These are phyloP conservation scores for Vanilla planifolia DNA, from an alignment of 106 monocot species.

Conservation along the genomic window DNA sequence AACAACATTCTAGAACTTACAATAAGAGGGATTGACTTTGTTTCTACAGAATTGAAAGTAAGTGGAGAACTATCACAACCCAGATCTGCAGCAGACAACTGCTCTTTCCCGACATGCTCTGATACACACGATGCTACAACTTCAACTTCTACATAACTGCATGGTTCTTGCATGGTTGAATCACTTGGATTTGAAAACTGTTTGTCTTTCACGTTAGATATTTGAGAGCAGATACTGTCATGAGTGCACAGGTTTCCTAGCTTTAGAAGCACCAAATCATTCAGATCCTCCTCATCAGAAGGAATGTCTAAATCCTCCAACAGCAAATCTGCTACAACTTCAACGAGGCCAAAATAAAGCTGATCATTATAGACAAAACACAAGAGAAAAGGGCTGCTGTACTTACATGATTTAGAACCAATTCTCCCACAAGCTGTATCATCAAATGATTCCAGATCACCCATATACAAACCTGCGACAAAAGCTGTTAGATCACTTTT, in stretches of 20 bases:
- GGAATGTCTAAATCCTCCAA: neutral
- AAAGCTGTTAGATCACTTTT: constrained; percentile 1
- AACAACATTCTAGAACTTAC: neutral
- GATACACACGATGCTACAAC: neutral
- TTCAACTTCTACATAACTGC: neutral
- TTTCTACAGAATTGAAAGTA: neutral
- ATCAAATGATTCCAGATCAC: neutral
- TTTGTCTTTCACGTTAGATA: neutral
- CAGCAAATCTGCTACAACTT: neutral
- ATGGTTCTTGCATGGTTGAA: neutral
- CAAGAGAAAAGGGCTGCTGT: neutral
- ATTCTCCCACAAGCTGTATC: neutral
- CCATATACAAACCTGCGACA: neutral
- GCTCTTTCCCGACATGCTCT: neutral
- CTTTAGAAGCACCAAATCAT: neutral
- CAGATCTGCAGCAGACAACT: neutral
- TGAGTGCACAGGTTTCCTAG: neutral
- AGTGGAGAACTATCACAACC: neutral
- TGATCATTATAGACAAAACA: neutral
- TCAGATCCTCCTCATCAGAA: constrained; percentile 4
- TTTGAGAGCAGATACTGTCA: neutral
- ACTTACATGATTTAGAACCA: neutral
- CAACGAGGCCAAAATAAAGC: neutral
- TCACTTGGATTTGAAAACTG: neutral
- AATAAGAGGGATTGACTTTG: neutral